Conservation (phyloP, 2,329 filamentous ascomycete genomes). For the Dothidotthia symphoricarpi region DNA sequence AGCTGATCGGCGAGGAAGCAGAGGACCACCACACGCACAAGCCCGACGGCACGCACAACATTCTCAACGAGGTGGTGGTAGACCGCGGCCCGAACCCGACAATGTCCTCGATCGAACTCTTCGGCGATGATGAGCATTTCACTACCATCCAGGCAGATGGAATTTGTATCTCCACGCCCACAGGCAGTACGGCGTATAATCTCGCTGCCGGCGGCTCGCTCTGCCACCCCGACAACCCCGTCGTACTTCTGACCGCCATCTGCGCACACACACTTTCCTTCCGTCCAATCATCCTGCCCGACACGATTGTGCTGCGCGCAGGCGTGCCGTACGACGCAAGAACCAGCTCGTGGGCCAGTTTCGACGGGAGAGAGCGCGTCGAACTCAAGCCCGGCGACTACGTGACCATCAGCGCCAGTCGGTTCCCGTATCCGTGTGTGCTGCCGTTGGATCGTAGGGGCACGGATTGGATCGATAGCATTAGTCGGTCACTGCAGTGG, state of each 20-base stretch:
- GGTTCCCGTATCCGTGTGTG: slow-evolving; percentile 78
- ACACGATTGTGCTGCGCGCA: slow-evolving; percentile 88
- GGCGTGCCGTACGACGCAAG: slow-evolving; percentile 94
- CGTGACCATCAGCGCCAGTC: slow-evolving; percentile 76
- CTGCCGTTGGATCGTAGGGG: slow-evolving; percentile 66
- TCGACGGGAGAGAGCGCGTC: slow-evolving; percentile 82
- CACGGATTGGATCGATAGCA: slow-evolving; percentile 81
- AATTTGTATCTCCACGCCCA: slow-evolving; percentile 89
- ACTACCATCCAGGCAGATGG: slow-evolving; percentile 92
- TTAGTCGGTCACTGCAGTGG: slow-evolving; percentile 76
- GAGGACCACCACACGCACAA: slow-evolving; percentile 82
- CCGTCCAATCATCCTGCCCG: slow-evolving; percentile 91
- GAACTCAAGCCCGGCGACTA: slow-evolving; percentile 78
- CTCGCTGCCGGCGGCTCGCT: slow-evolving; percentile 92
- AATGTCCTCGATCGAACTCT: slow-evolving; percentile 89
- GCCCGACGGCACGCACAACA: slow-evolving; percentile 81
- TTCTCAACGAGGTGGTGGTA: slow-evolving; percentile 94
- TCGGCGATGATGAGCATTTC: slow-evolving; percentile 93
- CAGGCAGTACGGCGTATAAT: slow-evolving; percentile 93
- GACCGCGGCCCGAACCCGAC: slow-evolving; percentile 92
- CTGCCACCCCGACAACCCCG: slow-evolving; percentile 93
- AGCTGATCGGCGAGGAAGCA: slow-evolving; percentile 81
- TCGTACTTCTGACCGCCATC: slow-evolving; percentile 91
- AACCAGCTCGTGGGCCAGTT: slow-evolving; percentile 93
- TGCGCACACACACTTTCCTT: slow-evolving; percentile 95